A percentile compares a stretch with the other conserved stretches of the same genome.
Conservation (phyloP, 1,284 basidiomycete species). For the Pseudozyma sp. region DNA sequence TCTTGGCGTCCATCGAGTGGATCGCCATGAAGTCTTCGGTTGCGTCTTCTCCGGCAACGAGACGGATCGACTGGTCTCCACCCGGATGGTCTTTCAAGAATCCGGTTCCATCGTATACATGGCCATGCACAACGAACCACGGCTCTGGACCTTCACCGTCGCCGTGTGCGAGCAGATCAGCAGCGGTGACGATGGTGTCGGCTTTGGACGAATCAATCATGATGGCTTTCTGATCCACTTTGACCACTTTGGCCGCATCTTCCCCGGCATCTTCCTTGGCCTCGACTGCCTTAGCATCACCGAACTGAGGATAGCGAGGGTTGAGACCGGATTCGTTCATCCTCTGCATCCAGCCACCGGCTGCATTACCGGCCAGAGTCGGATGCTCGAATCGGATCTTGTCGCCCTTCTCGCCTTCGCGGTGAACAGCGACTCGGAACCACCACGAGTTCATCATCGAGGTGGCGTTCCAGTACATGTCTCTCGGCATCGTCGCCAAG, state of each 20-base stretch:
- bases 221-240: conserved; percentile 50
- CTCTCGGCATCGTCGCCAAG: conserved; percentile 72
- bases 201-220: conserved; percentile 54
- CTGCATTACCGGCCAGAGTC: conserved; percentile 72
- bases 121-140: conserved; percentile 76
- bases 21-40: conserved; percentile 77
- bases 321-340: conserved; percentile 73
- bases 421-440: conserved; percentile 75
- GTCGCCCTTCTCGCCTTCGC: conserved; percentile 62
- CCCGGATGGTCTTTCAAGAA: conserved; percentile 77
- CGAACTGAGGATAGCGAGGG: conserved; percentile 70
- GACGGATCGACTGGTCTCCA: conserved; percentile 74
- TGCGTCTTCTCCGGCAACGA: conserved; percentile 76
- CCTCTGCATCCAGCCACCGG: conserved; percentile 78
- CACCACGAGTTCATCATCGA: conserved; percentile 76
- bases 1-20: conserved; percentile 73
- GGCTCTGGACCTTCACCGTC: conserved; percentile 70
- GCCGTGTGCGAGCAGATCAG: conserved; percentile 72
- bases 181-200: conserved; percentile 72
- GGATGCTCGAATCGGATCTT: conserved; percentile 76
- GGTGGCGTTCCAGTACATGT: conserved; percentile 73
- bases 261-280: not conserved
- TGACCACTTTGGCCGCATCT: not conserved
- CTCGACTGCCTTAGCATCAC: conserved; percentile 14
- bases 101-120: conserved; percentile 73